Evolutionary conservation across 148 eudicot species (phyloP).

Genomic region (Amaranthus palmeri): DNA sequence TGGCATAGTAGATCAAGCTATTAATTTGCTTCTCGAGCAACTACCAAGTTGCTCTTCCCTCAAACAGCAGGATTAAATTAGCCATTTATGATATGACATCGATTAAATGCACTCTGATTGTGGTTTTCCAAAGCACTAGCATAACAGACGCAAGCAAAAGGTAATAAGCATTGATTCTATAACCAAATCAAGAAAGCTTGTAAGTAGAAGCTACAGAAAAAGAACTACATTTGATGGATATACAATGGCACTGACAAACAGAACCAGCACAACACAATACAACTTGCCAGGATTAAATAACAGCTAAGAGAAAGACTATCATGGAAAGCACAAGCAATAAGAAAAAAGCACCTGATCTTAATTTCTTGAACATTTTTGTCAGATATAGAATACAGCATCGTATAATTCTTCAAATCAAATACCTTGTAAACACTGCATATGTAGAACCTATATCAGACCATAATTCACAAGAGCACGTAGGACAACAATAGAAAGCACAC

Average conservation of each 20-base stretch:
- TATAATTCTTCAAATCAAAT: slow-evolving; percentile 87
- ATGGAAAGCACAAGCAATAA: neutral
- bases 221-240: too few species aligned
- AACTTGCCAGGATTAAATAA: neutral
- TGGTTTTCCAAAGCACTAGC: neutral
- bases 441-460: slow-evolving; percentile 5
- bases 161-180: neutral
- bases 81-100: neutral
- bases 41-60: neutral
- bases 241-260: too few species aligned
- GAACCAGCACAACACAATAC: neutral
- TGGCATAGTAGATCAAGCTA: neutral
- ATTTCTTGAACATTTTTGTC: slow-evolving; percentile 96
- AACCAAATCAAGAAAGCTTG: neutral
- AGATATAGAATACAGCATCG: slow-evolving; percentile 87
- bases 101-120: neutral
- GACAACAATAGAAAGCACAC: neutral
- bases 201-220: neutral
- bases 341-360: slow-evolving; percentile 61
- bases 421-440: slow-evolving; percentile 75
- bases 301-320: neutral
- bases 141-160: neutral
- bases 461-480: neutral
- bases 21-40: neutral
- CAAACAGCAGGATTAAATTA: neutral